Percentiles rank a stretch among this genome's conserved stretches.
Conservation (phyloP, 2,329 filamentous ascomycete genomes). For the Penicillium sp. region DNA sequence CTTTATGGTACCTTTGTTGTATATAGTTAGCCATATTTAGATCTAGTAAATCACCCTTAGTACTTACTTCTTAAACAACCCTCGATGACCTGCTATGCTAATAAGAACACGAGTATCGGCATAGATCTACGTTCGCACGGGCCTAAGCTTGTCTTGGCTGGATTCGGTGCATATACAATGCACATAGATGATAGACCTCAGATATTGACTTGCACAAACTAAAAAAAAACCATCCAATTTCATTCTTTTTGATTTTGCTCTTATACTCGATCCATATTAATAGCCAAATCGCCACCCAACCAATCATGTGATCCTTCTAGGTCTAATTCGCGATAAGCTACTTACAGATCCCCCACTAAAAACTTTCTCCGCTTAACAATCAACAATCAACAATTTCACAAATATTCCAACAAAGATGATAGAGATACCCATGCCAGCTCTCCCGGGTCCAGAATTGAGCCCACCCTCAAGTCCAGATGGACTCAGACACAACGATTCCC, state of each 20-base stretch:
- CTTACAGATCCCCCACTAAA: constrained; percentile 5
- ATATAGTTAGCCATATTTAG: neutral
- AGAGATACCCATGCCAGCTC: constrained; percentile 5
- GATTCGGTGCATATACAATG: neutral
- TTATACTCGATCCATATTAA: neutral
- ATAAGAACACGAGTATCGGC: neutral
- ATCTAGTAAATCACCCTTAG: neutral
- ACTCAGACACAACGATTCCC: constrained; percentile 53
- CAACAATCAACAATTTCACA: neutral
- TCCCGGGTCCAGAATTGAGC: constrained; percentile 2
- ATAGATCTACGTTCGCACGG: constrained; percentile 5
- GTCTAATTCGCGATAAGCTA: constrained; percentile 7
- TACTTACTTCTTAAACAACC: neutral
- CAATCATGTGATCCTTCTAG: constrained; percentile 11
- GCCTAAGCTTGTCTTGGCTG: constrained; percentile 5
- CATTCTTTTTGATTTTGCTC: neutral
- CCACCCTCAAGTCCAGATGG: constrained; percentile 31
- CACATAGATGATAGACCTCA: neutral
- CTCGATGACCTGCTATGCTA: neutral
- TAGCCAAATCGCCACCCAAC: constrained; percentile 1
- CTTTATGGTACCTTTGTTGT: neutral
- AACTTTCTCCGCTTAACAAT: neutral
- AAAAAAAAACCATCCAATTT: neutral
- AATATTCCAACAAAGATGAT: constrained; percentile 8
- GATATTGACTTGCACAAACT: neutral